Evolutionary conservation across 163 green algal genomes (phyloP).

Genomic region (Scenedesmus sp.): DNA sequence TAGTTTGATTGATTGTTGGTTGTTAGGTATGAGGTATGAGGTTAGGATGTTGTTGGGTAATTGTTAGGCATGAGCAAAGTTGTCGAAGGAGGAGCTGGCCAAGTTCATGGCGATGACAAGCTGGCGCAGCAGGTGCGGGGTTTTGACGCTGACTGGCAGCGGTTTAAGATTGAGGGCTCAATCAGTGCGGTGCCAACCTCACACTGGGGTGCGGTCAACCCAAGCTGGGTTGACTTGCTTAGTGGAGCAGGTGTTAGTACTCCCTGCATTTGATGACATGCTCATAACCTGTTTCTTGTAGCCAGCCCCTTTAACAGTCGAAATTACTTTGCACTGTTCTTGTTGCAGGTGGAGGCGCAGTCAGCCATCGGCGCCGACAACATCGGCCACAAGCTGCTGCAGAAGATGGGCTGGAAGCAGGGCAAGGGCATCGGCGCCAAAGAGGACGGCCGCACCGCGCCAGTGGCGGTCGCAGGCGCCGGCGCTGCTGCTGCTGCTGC

Average conservation of each 20-base stretch:
- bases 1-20: no score
- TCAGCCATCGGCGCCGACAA: constrained; percentile 79
- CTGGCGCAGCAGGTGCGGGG: constrained; percentile 40
- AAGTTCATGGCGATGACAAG: constrained; percentile 71
- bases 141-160: not conserved
- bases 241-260: no score
- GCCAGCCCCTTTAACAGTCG: not conserved
- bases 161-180: not conserved
- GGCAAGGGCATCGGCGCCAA: constrained; percentile 73
- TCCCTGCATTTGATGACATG: no score
- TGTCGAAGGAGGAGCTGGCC: not conserved
- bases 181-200: no score
- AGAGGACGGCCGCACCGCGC: constrained; percentile 64
- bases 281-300: not conserved
- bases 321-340: not conserved
- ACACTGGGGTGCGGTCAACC: not conserved
- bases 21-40: not conserved
- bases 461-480: constrained; percentile 58
- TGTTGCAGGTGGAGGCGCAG: constrained; percentile 60
- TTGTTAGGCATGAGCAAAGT: not conserved
- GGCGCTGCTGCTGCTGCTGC: constrained; percentile 14
- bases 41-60: constrained; percentile 2
- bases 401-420: constrained; percentile 89
- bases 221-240: no score
- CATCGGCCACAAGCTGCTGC: constrained; percentile 88